Conservation (phyloP, 1,139 yeast species). For the Martiniozyma asiatica region DNA sequence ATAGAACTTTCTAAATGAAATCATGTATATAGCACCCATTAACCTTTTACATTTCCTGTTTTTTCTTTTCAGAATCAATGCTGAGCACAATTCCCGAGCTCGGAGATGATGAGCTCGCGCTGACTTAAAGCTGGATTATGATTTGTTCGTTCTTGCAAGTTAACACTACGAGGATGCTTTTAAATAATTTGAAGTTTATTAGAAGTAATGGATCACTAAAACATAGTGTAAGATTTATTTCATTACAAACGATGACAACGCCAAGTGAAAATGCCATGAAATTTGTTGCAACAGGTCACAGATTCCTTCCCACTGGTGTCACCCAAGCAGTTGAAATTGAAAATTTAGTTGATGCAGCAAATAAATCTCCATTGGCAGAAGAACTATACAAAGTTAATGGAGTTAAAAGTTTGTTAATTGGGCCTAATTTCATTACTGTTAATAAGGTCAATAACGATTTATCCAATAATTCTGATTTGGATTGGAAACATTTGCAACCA, state of each 20-base stretch:
- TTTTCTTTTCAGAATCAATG: no score
- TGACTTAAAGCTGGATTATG: no score
- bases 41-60: no score
- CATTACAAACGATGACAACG: slow-evolving; percentile 50
- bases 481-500: slow-evolving; percentile 19
- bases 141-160: no score
- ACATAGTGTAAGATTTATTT: no score
- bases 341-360: slow-evolving; percentile 59
- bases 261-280: slow-evolving; percentile 91
- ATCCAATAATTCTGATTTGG: slow-evolving; percentile 21
- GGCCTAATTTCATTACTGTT: slow-evolving; percentile 37
- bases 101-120: not conserved
- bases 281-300: slow-evolving; percentile 40
- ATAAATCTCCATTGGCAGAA: slow-evolving; percentile 73
- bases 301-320: slow-evolving; percentile 53
- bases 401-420: slow-evolving; percentile 79
- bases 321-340: slow-evolving; percentile 37
- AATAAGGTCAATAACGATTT: slow-evolving; percentile 21
- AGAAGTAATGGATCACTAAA: no score
- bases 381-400: slow-evolving; percentile 76
- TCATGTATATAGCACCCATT: no score
- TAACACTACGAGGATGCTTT: no score
- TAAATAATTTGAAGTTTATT: no score
- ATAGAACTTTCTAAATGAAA: slow-evolving; percentile 4
- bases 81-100: not conserved